A percentile compares a stretch with the other conserved stretches of the same genome.
phyloP scores from a whole-genome alignment of 1,139 yeast species.

The Hyphopichia wangnamkhiaoensis region DNA sequence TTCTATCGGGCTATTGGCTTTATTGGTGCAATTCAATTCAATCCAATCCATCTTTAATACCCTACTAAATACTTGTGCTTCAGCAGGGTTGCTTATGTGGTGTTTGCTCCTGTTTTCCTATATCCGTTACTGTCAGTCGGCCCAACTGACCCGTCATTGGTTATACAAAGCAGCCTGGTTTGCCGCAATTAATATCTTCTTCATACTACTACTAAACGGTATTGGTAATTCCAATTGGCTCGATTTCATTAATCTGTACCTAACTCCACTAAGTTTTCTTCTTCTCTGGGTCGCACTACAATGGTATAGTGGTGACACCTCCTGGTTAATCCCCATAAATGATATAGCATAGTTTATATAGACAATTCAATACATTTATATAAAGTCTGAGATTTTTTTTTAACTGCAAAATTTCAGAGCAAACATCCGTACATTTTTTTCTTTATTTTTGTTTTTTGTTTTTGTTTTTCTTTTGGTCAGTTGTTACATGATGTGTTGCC shows the following conservation, averaged over 20 bases:
- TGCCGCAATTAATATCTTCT: conserved; percentile 12
- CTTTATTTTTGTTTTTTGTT: not conserved
- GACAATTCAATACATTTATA: too few species aligned
- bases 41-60: conserved; percentile 16
- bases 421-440: not conserved
- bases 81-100: conserved; percentile 30
- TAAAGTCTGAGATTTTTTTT: not conserved
- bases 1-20: conserved; percentile 17
- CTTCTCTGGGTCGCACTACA: not conserved
- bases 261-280: not conserved
- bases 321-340: conserved; percentile 3
- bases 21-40: conserved; percentile 15
- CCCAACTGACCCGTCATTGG: conserved; percentile 5
- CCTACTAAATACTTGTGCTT: conserved; percentile 21
- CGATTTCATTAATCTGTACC: not conserved
- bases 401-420: not conserved
- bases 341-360: not conserved
- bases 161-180: conserved; percentile 8
- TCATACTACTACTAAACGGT: conserved; percentile 15
- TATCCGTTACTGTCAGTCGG: conserved; percentile 12
- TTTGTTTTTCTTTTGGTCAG: not conserved
- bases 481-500: too few species aligned
- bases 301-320: not conserved
- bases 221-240: conserved; percentile 7
- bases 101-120: conserved; percentile 15